Base-by-base conservation (phyloP, 2,329 filamentous ascomycete species). In the Akanthomyces muscarius region DNA sequence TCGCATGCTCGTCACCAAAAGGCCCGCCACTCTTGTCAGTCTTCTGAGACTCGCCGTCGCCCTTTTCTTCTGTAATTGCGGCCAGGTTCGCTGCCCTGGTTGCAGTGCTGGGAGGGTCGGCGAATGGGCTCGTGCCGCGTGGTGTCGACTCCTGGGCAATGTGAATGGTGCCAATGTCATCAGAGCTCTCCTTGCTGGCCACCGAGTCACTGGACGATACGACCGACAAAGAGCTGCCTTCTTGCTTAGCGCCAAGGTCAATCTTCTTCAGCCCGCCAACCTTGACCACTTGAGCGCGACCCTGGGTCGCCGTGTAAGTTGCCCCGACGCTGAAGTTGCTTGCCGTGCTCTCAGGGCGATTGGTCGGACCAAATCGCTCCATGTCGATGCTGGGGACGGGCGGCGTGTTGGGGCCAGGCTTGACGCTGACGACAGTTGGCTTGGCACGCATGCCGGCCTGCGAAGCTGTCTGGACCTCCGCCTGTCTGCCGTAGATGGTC, bases 361-460 rank as follows among this genome's bases (percentile, higher is more conserved):
- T 42, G 69, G 63, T 69, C 69, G 63, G 69, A 42, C 76, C 80
- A 71, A 86, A 88, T 71, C 81, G 85, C 65, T 83, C 82, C 66
- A 83, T 85, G 69, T 92, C 87, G 69, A 95, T 87, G 63, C 80
- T 79, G 7, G 90, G 90, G 6, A 94, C 88, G 0, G 91, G 90
- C 3, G 91, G 91, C 21, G 89, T 79, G 56, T 80, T 76, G 63
- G 81, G 76, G 44, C 82, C 82, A 36, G 90, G 89, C 75, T 92
- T 95, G 67, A 99, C 92, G 70, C 91, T 97, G 73, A 99, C 92
- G 72, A 98, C 89, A 42, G 92, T 93, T 11, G 95, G 92, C 76
- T 95, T 96, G 67, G 90, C 90, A 65, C 92, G 87, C 72, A 94
- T 90, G 64, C 91, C 90, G 59, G 92, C 95, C 71, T 95, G 92